Conservation (phyloP, 768 basidiomycete species). For the Auriscalpium vulgare region DNA sequence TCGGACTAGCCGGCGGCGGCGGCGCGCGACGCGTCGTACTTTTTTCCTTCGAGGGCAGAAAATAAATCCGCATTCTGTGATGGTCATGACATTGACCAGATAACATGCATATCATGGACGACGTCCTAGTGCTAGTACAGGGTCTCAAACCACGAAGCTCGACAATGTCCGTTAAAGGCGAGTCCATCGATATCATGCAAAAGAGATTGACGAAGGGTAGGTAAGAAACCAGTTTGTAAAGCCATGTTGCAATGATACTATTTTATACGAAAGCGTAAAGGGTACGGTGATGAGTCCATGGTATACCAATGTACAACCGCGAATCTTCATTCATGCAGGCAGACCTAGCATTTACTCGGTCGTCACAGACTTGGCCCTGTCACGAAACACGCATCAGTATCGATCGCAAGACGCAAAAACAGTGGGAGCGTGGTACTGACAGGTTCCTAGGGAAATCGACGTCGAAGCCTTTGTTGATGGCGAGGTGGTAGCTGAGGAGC, state of each 20-base stretch:
- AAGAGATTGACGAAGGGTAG: not conserved
- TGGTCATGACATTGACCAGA: too few relatives aligned
- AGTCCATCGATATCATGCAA: not conserved
- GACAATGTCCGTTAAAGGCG: not conserved
- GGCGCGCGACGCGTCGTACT: too few relatives aligned
- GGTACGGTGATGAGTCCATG: not conserved
- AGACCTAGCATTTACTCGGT: slow-evolving; percentile 19
- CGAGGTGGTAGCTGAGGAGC: slow-evolving; percentile 91
- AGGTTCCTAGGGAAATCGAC: slow-evolving; percentile 98
- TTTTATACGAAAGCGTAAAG: not conserved
- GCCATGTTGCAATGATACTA: not conserved
- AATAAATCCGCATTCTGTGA: too few relatives aligned
- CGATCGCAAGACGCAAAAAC: not conserved
- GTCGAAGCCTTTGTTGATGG: slow-evolving; percentile 91
- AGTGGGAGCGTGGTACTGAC: slow-evolving; percentile 34
- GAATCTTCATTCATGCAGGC: not conserved
- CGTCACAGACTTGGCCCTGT: slow-evolving; percentile 28
- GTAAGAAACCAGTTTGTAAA: not conserved
- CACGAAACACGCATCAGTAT: not conserved
- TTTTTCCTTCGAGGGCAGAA: too few relatives aligned
- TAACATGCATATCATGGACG: not conserved
- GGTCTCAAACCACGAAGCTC: not conserved
- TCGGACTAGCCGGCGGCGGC: too few relatives aligned
- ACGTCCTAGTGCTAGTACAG: not conserved
- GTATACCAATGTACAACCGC: slow-evolving; percentile 6